Base-by-base conservation (phyloP, 768 basidiomycete genomes). In the Auricularia sp. region DNA sequence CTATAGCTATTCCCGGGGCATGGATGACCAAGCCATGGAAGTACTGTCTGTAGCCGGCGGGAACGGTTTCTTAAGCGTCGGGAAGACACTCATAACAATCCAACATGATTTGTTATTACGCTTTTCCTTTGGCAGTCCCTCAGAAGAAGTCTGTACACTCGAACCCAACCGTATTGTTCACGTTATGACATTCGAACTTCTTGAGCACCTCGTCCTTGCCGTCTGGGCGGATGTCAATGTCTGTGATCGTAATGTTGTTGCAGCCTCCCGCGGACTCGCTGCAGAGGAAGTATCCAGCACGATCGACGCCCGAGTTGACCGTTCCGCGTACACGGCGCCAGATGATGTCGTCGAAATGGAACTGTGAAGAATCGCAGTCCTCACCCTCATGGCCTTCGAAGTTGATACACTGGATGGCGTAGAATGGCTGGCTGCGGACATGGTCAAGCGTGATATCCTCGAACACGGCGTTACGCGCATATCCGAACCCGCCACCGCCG, bases 401-500 rank as follows among this genome's bases (percentile, higher is more conserved):
- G 14, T 73, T 68, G 5, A 74, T 76, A 67, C 75, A 75, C 47
- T 74, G 74, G 11, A 70, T 70, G 45, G 73, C 72, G 47, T 42
- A 62, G 16, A 73, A 68, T 35, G 69, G 65, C 18, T 58, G 61
- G 16, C 68, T 65, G 16, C 68, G 71, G 18, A 71, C 62, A n/a
- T 74, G 69, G 10, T 65, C 51, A 21, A 73, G 64, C 1, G 68
- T 70, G 62, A 75, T 70, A 54, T 73, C 67, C 13, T 67, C 67
- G 67, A 75, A 74, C n/a, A 70, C 74, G 70, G 65, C 33, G 36
- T 44, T 36, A 7, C 45, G 47, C 47, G 72, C 75, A 63, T 71
- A 72, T 39, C 75, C 75, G 8, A 71, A 66, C 13, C 75, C 75
- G 10, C 75, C 74, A 0, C 75, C 75, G n/a, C 75, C 29, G 70